Conservation (phyloP, 106 monocot genomes). For the Platanthera guangdongensis region DNA sequence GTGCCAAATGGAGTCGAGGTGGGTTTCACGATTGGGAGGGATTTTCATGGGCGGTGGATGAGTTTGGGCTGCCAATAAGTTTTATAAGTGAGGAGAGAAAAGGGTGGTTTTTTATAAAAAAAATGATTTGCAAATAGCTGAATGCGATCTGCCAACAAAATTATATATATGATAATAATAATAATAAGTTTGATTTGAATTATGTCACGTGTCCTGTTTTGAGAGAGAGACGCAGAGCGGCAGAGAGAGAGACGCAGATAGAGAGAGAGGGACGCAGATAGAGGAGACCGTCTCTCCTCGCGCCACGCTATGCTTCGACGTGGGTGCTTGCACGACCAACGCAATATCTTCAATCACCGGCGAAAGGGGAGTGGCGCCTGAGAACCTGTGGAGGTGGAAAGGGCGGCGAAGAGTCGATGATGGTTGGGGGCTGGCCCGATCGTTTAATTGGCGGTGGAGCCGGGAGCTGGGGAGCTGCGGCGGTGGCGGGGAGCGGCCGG, state of each 20-base stretch:
- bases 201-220: neutral
- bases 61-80: too few species aligned
- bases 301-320: neutral
- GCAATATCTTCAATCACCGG: neutral
- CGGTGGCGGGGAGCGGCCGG: neutral
- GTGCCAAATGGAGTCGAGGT: too few species aligned
- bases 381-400: neutral
- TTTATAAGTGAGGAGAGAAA: too few species aligned
- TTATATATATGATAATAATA: too few species aligned
- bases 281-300: neutral
- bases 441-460: neutral
- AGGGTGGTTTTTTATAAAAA: too few species aligned
- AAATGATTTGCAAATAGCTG: too few species aligned
- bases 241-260: neutral
- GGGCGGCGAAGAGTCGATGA: slow-evolving; percentile 17
- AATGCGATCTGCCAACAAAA: too few species aligned
- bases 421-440: slow-evolving; percentile 14
- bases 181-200: neutral
- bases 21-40: too few species aligned
- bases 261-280: neutral
- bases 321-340: neutral
- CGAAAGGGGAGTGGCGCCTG: neutral
- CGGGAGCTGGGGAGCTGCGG: slow-evolving; percentile 4
- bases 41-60: too few species aligned
- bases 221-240: neutral